Conservation (phyloP, 1,284 basidiomycete genomes). For the Cryptococcus jaspeensis region DNA sequence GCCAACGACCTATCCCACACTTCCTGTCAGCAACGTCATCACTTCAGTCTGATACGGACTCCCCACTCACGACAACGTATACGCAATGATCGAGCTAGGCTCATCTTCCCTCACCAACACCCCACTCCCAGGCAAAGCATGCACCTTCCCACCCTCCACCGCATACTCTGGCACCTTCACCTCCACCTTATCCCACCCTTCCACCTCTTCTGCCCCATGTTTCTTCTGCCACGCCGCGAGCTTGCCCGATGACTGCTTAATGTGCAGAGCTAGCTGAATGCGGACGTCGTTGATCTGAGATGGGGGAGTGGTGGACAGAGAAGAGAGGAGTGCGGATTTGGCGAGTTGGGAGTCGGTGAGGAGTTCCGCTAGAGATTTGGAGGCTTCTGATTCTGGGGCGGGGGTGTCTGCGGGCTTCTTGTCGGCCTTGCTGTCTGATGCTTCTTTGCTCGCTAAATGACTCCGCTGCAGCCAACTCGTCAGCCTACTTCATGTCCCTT, state of each 20-base stretch:
- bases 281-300: conserved; percentile 63
- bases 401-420: not conserved
- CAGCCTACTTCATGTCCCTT: too few relatives aligned
- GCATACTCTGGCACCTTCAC: conserved; percentile 58
- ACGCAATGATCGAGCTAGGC: conserved; percentile 40
- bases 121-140: conserved; percentile 66
- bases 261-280: conserved; percentile 58
- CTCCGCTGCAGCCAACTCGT: not conserved
- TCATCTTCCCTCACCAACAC: conserved; percentile 62
- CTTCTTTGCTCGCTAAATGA: not conserved
- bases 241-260: conserved; percentile 57
- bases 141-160: conserved; percentile 59
- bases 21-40: not conserved
- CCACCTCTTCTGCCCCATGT: conserved; percentile 42
- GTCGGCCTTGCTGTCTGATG: not conserved
- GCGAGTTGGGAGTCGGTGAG: not conserved
- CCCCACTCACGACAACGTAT: conserved; percentile 36
- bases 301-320: conserved; percentile 45
- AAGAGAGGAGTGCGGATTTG: not conserved
- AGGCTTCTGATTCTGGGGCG: not conserved
- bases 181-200: not conserved
- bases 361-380: too few relatives aligned
- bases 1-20: conserved; percentile 21
- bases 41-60: not conserved
- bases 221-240: conserved; percentile 65